Percentiles rank a stretch among this genome's conserved stretches.
Conservation (phyloP, 306 rosid genomes). For the Comarum palustre region DNA sequence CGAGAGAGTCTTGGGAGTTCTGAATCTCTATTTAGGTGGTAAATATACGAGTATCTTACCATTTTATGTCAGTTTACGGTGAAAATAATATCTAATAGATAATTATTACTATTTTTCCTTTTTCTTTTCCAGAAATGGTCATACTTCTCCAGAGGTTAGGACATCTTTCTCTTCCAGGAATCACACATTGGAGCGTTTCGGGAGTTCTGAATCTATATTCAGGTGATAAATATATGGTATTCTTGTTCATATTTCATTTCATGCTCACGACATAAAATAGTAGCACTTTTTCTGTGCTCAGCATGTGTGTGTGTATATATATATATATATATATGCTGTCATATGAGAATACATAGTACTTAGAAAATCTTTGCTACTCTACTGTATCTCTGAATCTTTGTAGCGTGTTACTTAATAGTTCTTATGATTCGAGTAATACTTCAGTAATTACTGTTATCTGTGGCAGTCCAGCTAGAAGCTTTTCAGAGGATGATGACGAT, state of each 20-base stretch:
- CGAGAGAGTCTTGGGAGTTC: conserved; percentile 61
- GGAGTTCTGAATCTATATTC: conserved; percentile 74
- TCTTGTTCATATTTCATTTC: conserved; percentile 11
- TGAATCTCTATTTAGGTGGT: conserved; percentile 74
- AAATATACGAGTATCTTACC: conserved; percentile 23
- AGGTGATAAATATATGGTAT: conserved; percentile 52
- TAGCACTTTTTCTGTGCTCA: conserved; percentile 7
- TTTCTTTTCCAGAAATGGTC: conserved; percentile 21
- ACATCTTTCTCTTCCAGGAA: conserved; percentile 40
- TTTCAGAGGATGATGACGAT: conserved; percentile 80
- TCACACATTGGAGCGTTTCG: conserved; percentile 45
- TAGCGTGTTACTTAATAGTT: conserved; percentile 12
- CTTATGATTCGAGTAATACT: conserved; percentile 18
- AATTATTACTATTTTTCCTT: background rate
- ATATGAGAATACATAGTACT: conserved; percentile 19
- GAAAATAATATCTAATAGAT: conserved; percentile 6
- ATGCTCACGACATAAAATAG: conserved; percentile 17
- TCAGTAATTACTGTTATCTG: conserved; percentile 43
- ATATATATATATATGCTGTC: conserved; percentile 19
- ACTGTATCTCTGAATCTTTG: conserved; percentile 12
- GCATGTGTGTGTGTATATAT: no score
- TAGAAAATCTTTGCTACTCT: conserved; percentile 6
- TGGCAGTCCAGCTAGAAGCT: conserved; percentile 98
- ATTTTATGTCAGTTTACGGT: conserved; percentile 19
- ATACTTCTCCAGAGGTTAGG: conserved; percentile 48